Base-by-base conservation (phyloP, 108 stramenopile genomes). In the Thalassiosira profunda region DNA sequence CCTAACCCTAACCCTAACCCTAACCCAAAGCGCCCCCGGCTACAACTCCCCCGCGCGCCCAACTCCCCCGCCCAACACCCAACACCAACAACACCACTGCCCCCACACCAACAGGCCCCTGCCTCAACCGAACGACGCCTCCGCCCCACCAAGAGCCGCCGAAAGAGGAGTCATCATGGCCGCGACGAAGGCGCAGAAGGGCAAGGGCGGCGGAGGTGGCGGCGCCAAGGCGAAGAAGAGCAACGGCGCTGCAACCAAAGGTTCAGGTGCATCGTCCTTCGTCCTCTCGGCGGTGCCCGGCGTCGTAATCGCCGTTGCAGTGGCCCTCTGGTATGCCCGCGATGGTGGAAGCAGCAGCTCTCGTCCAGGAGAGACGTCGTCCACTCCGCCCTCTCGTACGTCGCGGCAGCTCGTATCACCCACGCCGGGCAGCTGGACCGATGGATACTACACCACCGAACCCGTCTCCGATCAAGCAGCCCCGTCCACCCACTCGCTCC, bases 381-480 rank as follows among this genome's bases (percentile, higher is more conserved):
- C 26, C 26, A 44, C 23, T 5, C 15, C 20, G 21, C 63, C 47
- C 21, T 24, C 23, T 36, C 49, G 18, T 23, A 28, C 67, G 25
- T 25, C 26, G 47, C 28, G 62, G 5, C 29, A 51, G 11, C 48
- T 63, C 6, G 24, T 51, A n/a, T 17, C n/a, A 31, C 76, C 76
- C 31, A 56, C 14, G 23, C 55, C 70, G 2, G 64, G 63, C 10
- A 58, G 63, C 33, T 77, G 76, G 76, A 45, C 53, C 0, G 70
- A 77, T 12, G 76, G 76, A 18, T 77, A 29, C 54, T 77, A 77
- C 63, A 72, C 76, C 29, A 66, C 70, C 3, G 48, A 57, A 28
- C 12, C 43, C n/a, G 36, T 67, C 4, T 5, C 67, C 2, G 59
- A 21, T 52, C 62, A 67, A 25, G 25, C 52, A 6, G 26, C n/a